Evolutionary conservation across 129 eudicot genomes (phyloP), one percentile per base, ranked within the genome.

Genomic region (Flaveria bidentis): DNA sequence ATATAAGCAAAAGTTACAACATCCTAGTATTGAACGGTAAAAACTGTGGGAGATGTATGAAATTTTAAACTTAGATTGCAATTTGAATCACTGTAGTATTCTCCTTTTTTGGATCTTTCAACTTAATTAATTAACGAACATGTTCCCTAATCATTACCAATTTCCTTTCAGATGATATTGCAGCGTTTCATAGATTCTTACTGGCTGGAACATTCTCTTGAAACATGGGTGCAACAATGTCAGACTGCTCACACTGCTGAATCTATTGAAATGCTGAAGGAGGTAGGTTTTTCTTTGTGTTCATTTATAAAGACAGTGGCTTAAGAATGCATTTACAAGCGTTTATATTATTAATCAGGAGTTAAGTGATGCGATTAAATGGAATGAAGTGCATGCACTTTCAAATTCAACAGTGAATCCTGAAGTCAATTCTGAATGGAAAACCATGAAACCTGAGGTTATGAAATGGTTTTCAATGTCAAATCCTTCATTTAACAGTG

Each of bases 231-330:
- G 26, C 87, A 89, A 77, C 83, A 76, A 63, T 95, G 99, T 85
- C 90, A 83, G 73, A 83, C 77, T 69, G 94, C 95, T 47, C 66
- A 71, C 52, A 89, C 88, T 86, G 97, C 96, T 49, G 99, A 95
- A 83, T 77, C 84, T 12, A 77, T 95, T 67, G 99, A 95, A 83
- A 66, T 86, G 81, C 85, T 91, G 55, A 91, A 87, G 81, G 97
- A 95, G 96, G 99, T 91, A 78, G 2, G 42, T 41, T 18, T 23
- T 23, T 16, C 61, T 23, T n/a, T 57, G 5, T 67, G 22, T 41
- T 16, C 63, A 14, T 55, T 44, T 11, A 11, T 80, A 45, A 57
- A 71, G 25, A 14, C 6, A 49, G 64, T 28, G 41, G 30, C 55
- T 60, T 80, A 4, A 16, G 17, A 17, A 22, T 73, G 71, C 52